phyloP scores from a whole-genome alignment of 1,284 basidiomycete genomes.

The Meripilus lineatus region DNA sequence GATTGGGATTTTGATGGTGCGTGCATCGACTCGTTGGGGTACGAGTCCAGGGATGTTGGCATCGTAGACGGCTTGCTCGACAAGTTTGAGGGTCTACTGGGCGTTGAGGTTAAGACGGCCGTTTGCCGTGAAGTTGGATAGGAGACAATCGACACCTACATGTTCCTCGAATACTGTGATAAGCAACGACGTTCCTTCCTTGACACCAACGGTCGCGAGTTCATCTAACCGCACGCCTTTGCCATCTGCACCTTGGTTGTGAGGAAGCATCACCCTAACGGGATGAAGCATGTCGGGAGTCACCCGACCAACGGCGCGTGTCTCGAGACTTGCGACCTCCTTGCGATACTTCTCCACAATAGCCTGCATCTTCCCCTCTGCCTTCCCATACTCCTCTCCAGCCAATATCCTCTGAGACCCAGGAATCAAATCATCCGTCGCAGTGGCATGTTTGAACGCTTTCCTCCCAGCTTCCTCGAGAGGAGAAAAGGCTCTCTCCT shows the following conservation, averaged over 20 bases:
- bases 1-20: slow-evolving; percentile 72
- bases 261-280: slow-evolving; percentile 54
- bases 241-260: slow-evolving; percentile 27
- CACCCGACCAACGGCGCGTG: slow-evolving; percentile 69
- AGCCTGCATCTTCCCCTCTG: slow-evolving; percentile 58
- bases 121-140: slow-evolving; percentile 1
- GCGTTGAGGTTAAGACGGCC: slow-evolving; percentile 9
- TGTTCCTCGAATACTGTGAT: slow-evolving; percentile 73
- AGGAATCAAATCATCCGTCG: slow-evolving; percentile 25
- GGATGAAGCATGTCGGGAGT: slow-evolving; percentile 66
- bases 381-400: slow-evolving; percentile 49
- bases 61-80: slow-evolving; percentile 67
- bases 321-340: slow-evolving; percentile 61
- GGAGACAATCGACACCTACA: slow-evolving; percentile 35
- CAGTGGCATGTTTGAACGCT: background rate
- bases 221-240: slow-evolving; percentile 49
- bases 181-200: slow-evolving; percentile 66
- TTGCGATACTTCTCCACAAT: slow-evolving; percentile 67
- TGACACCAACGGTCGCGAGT: slow-evolving; percentile 71
- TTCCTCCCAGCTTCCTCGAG: background rate
- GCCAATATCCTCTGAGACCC: slow-evolving; percentile 28
- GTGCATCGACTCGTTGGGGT: slow-evolving; percentile 62
- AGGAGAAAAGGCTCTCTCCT: background rate
- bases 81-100: slow-evolving; percentile 64
- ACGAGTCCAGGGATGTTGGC: slow-evolving; percentile 66